Base-by-base conservation (phyloP, 164 flowering plant genomes). In the Pachysandra terminalis region DNA sequence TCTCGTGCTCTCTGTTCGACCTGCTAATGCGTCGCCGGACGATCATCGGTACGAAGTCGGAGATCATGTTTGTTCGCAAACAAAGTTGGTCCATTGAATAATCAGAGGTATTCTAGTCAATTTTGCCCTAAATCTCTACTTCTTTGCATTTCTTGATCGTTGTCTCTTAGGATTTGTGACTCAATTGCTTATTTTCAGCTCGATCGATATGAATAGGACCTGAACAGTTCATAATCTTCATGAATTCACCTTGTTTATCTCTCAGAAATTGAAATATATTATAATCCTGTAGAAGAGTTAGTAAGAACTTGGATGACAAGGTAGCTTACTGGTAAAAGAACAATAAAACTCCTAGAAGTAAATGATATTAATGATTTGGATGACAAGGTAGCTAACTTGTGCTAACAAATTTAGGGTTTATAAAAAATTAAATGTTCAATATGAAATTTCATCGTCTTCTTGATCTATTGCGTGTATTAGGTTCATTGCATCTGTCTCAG, bases 1-100 rank as follows among this genome's bases (percentile, higher is more conserved):
- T 19, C 69, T 78, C 12, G 27, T 28, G 13, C 58, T 74, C 52
- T 45, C 75, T 22, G 9, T 72, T 55, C 35, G 24, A 21, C 26
- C 48, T 28, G 74, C 76, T 28, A 54, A 63, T 14, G 56, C 76
- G 15, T 71, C 82, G 9, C 35, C 68, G n/a, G 24, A 28, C 45
- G 64, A 83, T 65, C 87, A 82, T 57, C 75, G 67, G n/a, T 90
- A 87, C 82, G 74, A 80, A 64, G 82, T 75, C 0, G 96, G 90
- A 26, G 89, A 90, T 74, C 58, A 7, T 8, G 88, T 86, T 62
- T 88, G 25, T 88, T 80, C 69, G 91, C 74, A 65, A 85, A 85
- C 81, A 88, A 82, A 75, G 81, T 84, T 48, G 96, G 93, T 8
- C 89, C 93, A 12, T 71, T 87, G 68, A 70, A 81, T 74, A 90